Evolutionary conservation across 2,329 filamentous ascomycete species (phyloP).

Genomic region (Tolypocladium nubicola): DNA sequence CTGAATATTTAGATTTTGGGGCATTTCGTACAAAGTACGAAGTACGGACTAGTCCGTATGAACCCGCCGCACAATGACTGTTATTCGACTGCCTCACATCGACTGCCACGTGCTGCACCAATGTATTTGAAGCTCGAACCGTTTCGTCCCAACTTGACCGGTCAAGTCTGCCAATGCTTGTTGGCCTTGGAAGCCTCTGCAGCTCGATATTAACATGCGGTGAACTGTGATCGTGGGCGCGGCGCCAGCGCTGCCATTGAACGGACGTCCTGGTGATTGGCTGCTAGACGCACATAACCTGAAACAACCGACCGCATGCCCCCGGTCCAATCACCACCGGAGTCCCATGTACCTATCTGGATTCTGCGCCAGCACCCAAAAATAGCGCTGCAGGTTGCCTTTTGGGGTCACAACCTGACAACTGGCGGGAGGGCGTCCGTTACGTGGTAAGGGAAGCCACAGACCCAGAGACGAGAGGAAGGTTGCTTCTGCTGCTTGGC

Average conservation of each 20-base stretch:
- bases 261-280: slow-evolving; percentile 5
- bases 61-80: no score
- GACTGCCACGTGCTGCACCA: background rate
- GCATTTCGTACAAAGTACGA: no score
- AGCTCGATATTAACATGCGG: background rate
- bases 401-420: background rate
- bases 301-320: slow-evolving; percentile 8
- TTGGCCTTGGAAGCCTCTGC: background rate
- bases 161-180: background rate
- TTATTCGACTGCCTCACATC: no score
- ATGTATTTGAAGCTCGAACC: background rate
- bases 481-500: background rate
- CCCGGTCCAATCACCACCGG: slow-evolving; percentile 7
- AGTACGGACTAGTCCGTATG: no score
- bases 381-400: slow-evolving; percentile 7
- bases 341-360: background rate
- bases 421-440: background rate
- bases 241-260: background rate
- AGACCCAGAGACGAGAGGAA: background rate
- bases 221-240: background rate
- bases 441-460: background rate
- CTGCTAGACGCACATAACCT: slow-evolving; percentile 9
- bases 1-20: no score
- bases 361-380: slow-evolving; percentile 5
- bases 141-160: background rate